These are phyloP conservation scores for Geotrichum ghanense DNA, from an alignment of 805 yeast species.

Conservation along the genomic window DNA sequence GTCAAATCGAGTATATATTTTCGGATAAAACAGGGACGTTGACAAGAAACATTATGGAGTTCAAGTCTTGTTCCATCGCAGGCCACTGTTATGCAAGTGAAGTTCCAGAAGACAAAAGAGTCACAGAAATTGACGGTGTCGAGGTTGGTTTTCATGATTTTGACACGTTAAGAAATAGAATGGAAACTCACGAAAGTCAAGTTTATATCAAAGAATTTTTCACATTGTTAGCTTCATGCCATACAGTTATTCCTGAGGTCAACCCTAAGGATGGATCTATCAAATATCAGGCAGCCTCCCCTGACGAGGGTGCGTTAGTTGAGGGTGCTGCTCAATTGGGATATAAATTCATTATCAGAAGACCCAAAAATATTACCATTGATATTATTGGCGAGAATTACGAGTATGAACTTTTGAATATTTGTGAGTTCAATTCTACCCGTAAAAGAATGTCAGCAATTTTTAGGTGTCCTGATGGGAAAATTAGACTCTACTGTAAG, in stretches of 20 bases:
- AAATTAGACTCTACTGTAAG: constrained; percentile 77
- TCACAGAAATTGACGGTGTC: constrained; percentile 62
- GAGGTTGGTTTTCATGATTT: constrained; percentile 72
- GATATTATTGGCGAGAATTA: constrained; percentile 40
- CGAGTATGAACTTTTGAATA: constrained; percentile 69
- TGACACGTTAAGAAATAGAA: constrained; percentile 40
- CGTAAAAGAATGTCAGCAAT: constrained; percentile 96
- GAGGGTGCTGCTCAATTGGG: constrained; percentile 92
- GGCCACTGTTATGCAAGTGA: constrained; percentile 81
- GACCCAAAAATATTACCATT: constrained; percentile 70
- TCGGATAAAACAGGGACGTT: constrained; percentile 97
- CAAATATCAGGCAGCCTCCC: constrained; percentile 97
- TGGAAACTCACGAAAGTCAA: constrained; percentile 29
- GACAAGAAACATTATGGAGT: constrained; percentile 94
- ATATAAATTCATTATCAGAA: constrained; percentile 71
- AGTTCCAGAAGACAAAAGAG: constrained; percentile 83
- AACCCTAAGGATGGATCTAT: constrained; percentile 35
- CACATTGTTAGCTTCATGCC: constrained; percentile 81
- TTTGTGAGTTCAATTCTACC: constrained; percentile 95
- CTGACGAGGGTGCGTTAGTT: constrained; percentile 97
- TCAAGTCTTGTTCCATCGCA: constrained; percentile 84
- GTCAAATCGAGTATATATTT: constrained; percentile 92
- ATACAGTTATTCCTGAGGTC: constrained; percentile 92
- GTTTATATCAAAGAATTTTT: constrained; percentile 60
- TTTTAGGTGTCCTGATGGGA: constrained; percentile 88